These are phyloP conservation scores for Chlamydomonas eustigma DNA, from an alignment of 139 green algal species.

Conservation along the genomic window DNA sequence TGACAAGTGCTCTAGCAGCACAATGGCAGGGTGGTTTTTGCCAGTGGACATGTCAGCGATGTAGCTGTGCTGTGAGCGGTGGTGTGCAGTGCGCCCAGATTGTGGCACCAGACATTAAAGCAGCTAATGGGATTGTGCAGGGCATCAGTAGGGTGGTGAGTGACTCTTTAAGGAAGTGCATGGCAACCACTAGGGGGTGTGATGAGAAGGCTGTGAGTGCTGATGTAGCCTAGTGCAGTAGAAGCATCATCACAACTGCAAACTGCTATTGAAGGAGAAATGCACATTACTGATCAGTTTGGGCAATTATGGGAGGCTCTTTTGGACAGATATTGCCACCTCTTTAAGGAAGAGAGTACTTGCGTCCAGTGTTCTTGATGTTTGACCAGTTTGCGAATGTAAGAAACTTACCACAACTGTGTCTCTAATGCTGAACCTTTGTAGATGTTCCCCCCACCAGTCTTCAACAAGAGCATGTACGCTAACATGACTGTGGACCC, in stretches of 20 bases:
- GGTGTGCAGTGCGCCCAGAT: slow-evolving; percentile 42
- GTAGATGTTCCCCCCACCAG: slow-evolving; percentile 1
- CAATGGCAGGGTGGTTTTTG: slow-evolving; percentile 65
- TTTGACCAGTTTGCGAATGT: not conserved
- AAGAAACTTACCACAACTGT: not conserved
- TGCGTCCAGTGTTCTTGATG: slow-evolving; percentile 5
- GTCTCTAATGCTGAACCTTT: not conserved
- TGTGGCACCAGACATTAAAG: slow-evolving; percentile 30
- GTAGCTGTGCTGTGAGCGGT: slow-evolving; percentile 38
- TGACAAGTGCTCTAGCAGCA: slow-evolving; percentile 37
- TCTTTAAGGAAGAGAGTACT: not conserved
- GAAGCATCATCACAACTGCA: no score
- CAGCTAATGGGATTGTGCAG: slow-evolving; percentile 57
- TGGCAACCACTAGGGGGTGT: no score
- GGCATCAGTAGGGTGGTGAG: slow-evolving; percentile 35
- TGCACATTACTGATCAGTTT: no score
- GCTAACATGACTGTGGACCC: not conserved
- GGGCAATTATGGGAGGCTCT: no score
- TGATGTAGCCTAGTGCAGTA: no score
- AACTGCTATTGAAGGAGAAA: no score
- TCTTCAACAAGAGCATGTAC: slow-evolving; percentile 2
- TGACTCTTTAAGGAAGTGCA: not conserved
- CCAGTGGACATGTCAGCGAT: slow-evolving; percentile 55
- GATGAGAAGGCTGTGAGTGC: no score
- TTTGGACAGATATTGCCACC: no score